Conservation (phyloP, 1,284 basidiomycete species). For the Schizophyllum amplum region DNA sequence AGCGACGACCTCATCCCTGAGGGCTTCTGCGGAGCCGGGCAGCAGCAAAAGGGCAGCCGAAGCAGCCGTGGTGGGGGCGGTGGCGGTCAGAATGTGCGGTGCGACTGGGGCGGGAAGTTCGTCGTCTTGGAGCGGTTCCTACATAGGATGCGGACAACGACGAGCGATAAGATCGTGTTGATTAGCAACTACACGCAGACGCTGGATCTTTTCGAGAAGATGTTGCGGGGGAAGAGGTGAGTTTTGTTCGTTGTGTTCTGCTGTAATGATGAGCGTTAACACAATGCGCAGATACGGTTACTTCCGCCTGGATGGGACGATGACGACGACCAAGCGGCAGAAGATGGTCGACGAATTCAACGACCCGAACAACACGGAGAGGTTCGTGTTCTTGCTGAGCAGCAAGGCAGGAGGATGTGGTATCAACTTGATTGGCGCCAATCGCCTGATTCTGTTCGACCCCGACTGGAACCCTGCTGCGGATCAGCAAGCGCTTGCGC, state of each 20-base stretch:
- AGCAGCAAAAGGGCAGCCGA: constrained; percentile 27
- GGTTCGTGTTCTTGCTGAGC: constrained; percentile 88
- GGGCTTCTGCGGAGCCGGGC: constrained; percentile 61
- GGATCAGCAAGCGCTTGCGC: constrained; percentile 96
- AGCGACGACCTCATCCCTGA: constrained; percentile 81
- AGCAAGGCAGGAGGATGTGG: constrained; percentile 98
- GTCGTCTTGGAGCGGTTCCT: constrained; percentile 90
- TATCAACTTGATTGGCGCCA: constrained; percentile 97
- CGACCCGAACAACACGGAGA: constrained; percentile 86
- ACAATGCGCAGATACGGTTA: constrained; percentile 67
- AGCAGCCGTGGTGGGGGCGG: constrained; percentile 12
- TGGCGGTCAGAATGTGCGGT: constrained; percentile 41
- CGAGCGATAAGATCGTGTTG: constrained; percentile 95
- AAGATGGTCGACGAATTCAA: constrained; percentile 98
- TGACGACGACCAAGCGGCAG: constrained; percentile 91
- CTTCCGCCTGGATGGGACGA: constrained; percentile 90
- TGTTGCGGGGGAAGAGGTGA: constrained; percentile 79
- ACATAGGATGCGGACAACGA: constrained; percentile 72
- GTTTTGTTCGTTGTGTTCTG: constrained; percentile 12
- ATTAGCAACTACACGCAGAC: constrained; percentile 99
- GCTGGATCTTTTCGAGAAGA: constrained; percentile 86
- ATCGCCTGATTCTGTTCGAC: constrained; percentile 93
- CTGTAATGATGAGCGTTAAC: constrained; percentile 1
- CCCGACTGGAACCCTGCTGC: constrained; percentile 99
- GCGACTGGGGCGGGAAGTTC: constrained; percentile 89